Evolutionary conservation across 306 rosid genomes (phyloP), one percentile per base, ranked within the genome.

Genomic region (Trifolium repens): DNA sequence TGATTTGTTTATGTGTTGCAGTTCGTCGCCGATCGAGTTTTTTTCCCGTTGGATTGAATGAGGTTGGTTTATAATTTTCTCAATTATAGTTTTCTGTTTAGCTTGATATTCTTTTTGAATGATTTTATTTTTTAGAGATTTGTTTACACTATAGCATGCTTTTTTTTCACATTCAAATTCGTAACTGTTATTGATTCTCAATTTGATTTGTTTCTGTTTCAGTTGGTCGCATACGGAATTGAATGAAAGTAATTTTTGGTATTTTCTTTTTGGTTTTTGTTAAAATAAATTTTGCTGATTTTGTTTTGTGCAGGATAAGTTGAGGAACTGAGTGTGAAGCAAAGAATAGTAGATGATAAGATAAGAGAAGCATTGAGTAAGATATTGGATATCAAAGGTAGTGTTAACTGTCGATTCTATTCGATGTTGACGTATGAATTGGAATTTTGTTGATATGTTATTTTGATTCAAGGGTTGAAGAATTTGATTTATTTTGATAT

Each of bases 331-430:
- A 88, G 83, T 83, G 14, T 75, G 47, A 85, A 87, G 84, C 87
- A 82, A 65, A 84, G 76, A 69, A 8, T 40, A 1, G 83, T 81
- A 69, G 80, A 89, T 73, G 82, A 78, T 40, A 90, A 88, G 79
- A 74, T 96, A 58, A 88, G 87, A 78, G 93, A 91, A 80, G 90
- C 94, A 5, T 73, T 94, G 90, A 91, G 89, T 57, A 91, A 86
- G 88, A 91, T 94, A 76, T 69, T 94, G 72, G 97, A 90, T 78
- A 88, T 91, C 79, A 94, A 90, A 94, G 98, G 98, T 94, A 79
- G 16, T 49, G 7, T 7, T 47, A 59, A 37, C 67, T 72, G 22
- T 13, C 9, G 69, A 43, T 55, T 73, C 30, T 9, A 17, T 19
- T 42, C 3, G 14, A 9, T 73, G 22, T 24, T 39, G 44, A 62